Percentiles rank a stretch among this genome's conserved stretches.
Evolutionary conservation across 2,329 filamentous ascomycete species (phyloP).

Genomic region (Pseudogymnoascus pannorum): DNA sequence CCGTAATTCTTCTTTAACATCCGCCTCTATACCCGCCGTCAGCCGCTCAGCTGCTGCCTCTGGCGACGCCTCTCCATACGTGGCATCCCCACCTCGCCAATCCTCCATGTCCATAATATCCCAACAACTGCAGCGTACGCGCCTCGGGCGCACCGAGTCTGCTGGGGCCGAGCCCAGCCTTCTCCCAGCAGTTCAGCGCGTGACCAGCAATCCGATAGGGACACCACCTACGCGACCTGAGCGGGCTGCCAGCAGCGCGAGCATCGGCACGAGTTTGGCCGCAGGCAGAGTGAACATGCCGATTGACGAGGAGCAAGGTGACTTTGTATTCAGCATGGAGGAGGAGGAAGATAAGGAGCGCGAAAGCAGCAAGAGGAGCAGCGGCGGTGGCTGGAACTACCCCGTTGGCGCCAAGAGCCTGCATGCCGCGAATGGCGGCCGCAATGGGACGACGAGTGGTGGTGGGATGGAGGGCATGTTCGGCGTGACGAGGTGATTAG

Average conservation of each 20-base stretch:
- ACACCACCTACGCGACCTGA: slow-evolving; percentile 39
- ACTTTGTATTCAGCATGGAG: slow-evolving; percentile 61
- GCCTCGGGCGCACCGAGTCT: slow-evolving; percentile 38
- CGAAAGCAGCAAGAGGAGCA: slow-evolving; percentile 39
- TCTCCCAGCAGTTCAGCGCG: slow-evolving; percentile 38
- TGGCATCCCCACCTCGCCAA: slow-evolving; percentile 28
- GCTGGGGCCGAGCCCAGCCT: slow-evolving; percentile 41
- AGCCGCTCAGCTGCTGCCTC: slow-evolving; percentile 26
- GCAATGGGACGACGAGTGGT: slow-evolving; percentile 9
- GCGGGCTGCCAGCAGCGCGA: slow-evolving; percentile 49
- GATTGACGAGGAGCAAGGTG: slow-evolving; percentile 57
- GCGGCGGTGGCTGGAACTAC: slow-evolving; percentile 27
- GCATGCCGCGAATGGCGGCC: slow-evolving; percentile 11
- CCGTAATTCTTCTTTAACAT: slow-evolving; percentile 53
- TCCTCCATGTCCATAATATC: slow-evolving; percentile 50
- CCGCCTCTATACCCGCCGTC: slow-evolving; percentile 31
- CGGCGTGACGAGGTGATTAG: slow-evolving; percentile 9
- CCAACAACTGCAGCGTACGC: slow-evolving; percentile 55
- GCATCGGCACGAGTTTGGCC: slow-evolving; percentile 39
- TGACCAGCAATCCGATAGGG: slow-evolving; percentile 34
- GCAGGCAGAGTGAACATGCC: slow-evolving; percentile 53
- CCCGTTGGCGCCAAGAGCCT: slow-evolving; percentile 19
- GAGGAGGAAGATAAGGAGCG: slow-evolving; percentile 48
- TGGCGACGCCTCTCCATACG: slow-evolving; percentile 26
- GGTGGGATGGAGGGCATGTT: slow-evolving; percentile 12